Evolutionary conservation across 371 early-diverging fungal species (phyloP), one percentile per base, ranked within the genome.

Genomic region (Mortierella sp.): DNA sequence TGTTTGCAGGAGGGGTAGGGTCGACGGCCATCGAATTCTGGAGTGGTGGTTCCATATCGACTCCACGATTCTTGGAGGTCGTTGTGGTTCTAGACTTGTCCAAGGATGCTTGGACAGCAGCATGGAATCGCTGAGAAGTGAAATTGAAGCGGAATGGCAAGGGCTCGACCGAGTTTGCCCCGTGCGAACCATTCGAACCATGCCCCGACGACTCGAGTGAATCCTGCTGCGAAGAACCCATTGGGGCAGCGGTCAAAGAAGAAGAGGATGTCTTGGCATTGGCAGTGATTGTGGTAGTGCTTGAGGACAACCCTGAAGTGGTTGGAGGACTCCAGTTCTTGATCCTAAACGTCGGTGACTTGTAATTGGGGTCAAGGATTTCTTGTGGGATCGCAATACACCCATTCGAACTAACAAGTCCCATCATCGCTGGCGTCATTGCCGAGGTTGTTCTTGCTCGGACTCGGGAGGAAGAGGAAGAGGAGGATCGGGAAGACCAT

Each of bases 291-390:
- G 46, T 46, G 46, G 11, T 16, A 46, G 9, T 46, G 46, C 11
- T 46, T 46, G 46, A 46, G 46, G 62, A 18, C 4, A n/a, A n/a
- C n/a, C n/a, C n/a, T n/a, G n/a, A n/a, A n/a, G 37, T 5, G 37
- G 61, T 28, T 16, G 75, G 70, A 0, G 75, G 75, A 19, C 58
- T 68, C 77, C 77, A 71, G 56, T 74, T 72, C 67, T 79, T 79
- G 74, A 79, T 79, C 4, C 70, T 45, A 37, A 79, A 79, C 4
- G 80, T 64, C 0, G 80, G 80, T 5, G 80, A 73, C 16, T 62
- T 62, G n/a, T 79, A 79, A 21, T 46, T 72, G 7, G 80, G 80
- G 29, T 79, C 80, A 63, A 79, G 25, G 47, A 79, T 79, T 62
- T 79, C 80, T 59, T 73, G 80, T 19, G 80, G 80, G 55, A 79